phyloP scores from a whole-genome alignment of 2,329 filamentous ascomycete species.

The Xylariaceae sp. region DNA sequence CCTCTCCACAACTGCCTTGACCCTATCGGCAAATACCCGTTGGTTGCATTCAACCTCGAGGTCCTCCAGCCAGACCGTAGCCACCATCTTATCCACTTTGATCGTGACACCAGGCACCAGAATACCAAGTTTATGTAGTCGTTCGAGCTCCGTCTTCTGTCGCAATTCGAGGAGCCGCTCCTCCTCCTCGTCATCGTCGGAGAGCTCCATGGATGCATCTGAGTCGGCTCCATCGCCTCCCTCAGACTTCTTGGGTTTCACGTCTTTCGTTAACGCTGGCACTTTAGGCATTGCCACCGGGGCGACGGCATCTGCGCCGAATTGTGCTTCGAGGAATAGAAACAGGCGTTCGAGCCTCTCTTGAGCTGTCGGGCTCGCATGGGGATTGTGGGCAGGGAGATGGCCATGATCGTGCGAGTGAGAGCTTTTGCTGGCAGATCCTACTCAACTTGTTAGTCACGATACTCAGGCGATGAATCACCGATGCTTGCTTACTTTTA shows the following conservation, averaged over 20 bases:
- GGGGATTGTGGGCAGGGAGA: constrained; percentile 58
- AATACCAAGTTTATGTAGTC: constrained; percentile 78
- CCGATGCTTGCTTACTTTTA: constrained; percentile 63
- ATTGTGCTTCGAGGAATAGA: constrained; percentile 96
- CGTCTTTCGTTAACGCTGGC: constrained; percentile 35
- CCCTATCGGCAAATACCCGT: constrained; percentile 72
- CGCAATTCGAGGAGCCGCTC: constrained; percentile 47
- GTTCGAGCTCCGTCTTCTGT: constrained; percentile 64
- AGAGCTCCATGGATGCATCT: constrained; percentile 36
- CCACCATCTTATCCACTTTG: constrained; percentile 79
- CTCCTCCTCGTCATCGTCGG: constrained; percentile 36
- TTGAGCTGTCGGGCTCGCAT: constrained; percentile 63
- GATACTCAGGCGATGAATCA: background rate
- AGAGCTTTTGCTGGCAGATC: constrained; percentile 54
- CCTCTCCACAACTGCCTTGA: constrained; percentile 83
- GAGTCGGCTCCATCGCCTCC: constrained; percentile 33
- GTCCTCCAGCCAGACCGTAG: constrained; percentile 86
- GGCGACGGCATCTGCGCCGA: constrained; percentile 74
- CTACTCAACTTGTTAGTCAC: constrained; percentile 34
- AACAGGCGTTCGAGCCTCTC: constrained; percentile 81
- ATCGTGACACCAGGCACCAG: constrained; percentile 86
- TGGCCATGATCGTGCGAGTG: constrained; percentile 41
- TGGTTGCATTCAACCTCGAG: constrained; percentile 84
- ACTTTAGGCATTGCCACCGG: constrained; percentile 66
- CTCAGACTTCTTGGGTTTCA: constrained; percentile 31